phyloP scores from a whole-genome alignment of 2,329 filamentous ascomycete species.

The Lecanicillium sp. region DNA sequence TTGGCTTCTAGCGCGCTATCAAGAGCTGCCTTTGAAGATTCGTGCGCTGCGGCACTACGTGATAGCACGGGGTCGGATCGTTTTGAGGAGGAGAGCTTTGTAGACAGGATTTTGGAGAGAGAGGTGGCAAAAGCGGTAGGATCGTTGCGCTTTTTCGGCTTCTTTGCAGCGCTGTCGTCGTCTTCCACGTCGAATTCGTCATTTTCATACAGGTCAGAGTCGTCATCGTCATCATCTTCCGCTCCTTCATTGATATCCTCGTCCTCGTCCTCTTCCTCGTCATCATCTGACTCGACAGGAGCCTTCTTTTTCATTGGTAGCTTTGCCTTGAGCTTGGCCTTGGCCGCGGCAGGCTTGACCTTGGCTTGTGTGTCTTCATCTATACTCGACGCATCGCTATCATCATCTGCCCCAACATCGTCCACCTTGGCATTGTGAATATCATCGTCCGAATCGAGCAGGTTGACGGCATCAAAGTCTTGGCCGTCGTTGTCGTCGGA shows the following conservation, averaged over 20 bases:
- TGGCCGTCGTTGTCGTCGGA: constrained; percentile 35
- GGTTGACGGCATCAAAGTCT: constrained; percentile 41
- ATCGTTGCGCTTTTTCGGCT: constrained; percentile 77
- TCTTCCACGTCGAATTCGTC: constrained; percentile 18
- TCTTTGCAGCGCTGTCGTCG: constrained; percentile 30
- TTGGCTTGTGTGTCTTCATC: constrained; percentile 23
- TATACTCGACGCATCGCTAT: constrained; percentile 25
- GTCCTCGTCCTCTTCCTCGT: constrained; percentile 21
- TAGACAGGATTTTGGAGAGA: constrained; percentile 84
- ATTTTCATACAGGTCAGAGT: constrained; percentile 24
- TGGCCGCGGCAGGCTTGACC: constrained; percentile 15
- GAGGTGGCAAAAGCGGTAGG: constrained; percentile 85
- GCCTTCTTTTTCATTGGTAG: constrained; percentile 17
- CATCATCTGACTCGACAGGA: constrained; percentile 27
- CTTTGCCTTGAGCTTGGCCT: constrained; percentile 20
- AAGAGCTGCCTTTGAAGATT: constrained; percentile 62
- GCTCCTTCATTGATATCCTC: constrained; percentile 12
- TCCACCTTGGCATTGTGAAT: constrained; percentile 45
- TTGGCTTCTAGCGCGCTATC: constrained; percentile 76
- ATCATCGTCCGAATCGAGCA: constrained; percentile 50
- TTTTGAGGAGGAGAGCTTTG: constrained; percentile 75
- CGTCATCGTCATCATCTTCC: constrained; percentile 29
- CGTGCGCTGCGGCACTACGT: constrained; percentile 65
- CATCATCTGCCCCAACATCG: constrained; percentile 33
- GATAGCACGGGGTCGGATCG: constrained; percentile 87